A percentile compares a stretch with the other conserved stretches of the same genome.
Evolutionary conservation across 1,284 basidiomycete genomes (phyloP).

Genomic region (Heterobasidion parviporum): DNA sequence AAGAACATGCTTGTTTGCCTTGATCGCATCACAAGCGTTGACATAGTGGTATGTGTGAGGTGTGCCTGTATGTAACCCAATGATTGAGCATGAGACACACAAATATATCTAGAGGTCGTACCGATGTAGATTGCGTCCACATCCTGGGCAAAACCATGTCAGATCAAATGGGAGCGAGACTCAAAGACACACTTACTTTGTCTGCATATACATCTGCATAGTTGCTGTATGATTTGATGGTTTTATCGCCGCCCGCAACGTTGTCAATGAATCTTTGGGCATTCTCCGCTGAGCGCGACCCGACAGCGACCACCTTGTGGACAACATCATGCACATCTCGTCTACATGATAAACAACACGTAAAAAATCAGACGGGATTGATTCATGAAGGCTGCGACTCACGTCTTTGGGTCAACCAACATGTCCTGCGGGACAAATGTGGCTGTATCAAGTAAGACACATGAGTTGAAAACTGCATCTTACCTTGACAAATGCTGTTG

Average conservation of each 20-base stretch:
- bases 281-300: conserved; percentile 64
- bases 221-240: conserved; percentile 64
- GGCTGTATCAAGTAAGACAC: not conserved
- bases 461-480: conserved; percentile 1
- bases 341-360: conserved; percentile 22
- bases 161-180: not conserved
- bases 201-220: conserved; percentile 77
- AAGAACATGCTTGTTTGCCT: conserved; percentile 79
- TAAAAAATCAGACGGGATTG: not conserved
- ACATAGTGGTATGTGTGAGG: conserved; percentile 83
- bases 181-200: conserved; percentile 4
- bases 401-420: conserved; percentile 42
- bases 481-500: conserved; percentile 36
- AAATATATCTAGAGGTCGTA: not conserved
- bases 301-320: conserved; percentile 75
- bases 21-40: conserved; percentile 70
- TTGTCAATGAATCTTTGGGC: conserved; percentile 67
- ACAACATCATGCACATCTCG: conserved; percentile 66
- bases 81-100: not conserved
- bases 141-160: conserved; percentile 32
- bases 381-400: conserved; percentile 8
- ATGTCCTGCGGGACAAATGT: conserved; percentile 29
- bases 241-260: conserved; percentile 36
- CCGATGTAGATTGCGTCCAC: conserved; percentile 59
- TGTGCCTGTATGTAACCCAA: conserved; percentile 42